Conservation (phyloP, 2,329 filamentous ascomycete genomes). For the Blastomyces percursus region DNA sequence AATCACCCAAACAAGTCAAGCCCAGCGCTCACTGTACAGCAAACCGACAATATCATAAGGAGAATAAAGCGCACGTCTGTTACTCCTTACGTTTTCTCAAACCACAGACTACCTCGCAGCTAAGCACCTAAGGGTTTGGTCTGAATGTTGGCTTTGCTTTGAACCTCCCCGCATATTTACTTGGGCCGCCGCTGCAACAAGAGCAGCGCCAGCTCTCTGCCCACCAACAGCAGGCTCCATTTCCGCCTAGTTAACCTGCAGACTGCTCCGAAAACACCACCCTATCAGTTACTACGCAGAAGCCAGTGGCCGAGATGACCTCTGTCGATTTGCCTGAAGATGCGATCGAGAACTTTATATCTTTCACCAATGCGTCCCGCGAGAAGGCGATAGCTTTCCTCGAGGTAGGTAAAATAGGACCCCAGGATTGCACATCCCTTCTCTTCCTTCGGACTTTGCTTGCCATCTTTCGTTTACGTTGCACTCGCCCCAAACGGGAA, state of each 20-base stretch:
- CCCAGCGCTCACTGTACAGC: background rate
- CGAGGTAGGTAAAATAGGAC: slow-evolving; percentile 22
- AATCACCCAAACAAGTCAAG: background rate
- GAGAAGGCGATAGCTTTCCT: slow-evolving; percentile 33
- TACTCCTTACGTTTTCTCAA: background rate
- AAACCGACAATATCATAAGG: background rate
- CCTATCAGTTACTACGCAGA: background rate
- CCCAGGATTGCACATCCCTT: background rate
- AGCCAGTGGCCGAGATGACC: background rate
- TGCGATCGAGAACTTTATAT: slow-evolving; percentile 31
- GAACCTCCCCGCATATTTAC: background rate
- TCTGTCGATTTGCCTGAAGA: slow-evolving; percentile 23
- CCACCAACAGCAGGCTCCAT: background rate
- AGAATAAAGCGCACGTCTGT: background rate
- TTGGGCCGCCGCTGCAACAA: background rate
- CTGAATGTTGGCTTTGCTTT: background rate
- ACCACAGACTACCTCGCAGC: background rate
- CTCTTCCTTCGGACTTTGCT: background rate
- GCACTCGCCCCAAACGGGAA: background rate
- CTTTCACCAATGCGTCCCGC: slow-evolving; percentile 31
- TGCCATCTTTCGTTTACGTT: background rate
- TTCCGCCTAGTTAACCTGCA: background rate
- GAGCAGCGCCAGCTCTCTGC: background rate
- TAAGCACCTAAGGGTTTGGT: background rate
- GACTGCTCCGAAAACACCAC: background rate